Conservation (phyloP, 2,329 filamentous ascomycete species). For the Alternaria incomplexa region DNA sequence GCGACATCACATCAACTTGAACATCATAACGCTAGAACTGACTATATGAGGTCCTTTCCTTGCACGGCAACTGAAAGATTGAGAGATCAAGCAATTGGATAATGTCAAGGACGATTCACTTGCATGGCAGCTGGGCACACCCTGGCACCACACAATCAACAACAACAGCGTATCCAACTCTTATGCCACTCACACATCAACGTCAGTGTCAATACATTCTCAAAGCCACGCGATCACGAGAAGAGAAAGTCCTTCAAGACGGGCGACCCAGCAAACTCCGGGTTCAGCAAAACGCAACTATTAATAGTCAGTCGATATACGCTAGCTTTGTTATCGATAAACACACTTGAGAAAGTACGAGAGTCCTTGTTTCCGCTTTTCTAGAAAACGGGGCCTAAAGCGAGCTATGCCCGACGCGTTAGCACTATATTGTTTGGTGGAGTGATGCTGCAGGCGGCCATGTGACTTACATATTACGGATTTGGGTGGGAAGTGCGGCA, state of each 20-base stretch:
- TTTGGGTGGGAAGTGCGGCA: slow-evolving; percentile 90
- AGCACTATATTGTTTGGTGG: slow-evolving; percentile 24
- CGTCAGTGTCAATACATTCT: not conserved
- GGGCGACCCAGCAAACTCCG: slow-evolving; percentile 90
- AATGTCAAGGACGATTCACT: not conserved
- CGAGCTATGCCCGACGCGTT: slow-evolving; percentile 52
- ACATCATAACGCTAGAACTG: not conserved
- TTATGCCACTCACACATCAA: not conserved
- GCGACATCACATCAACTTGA: not conserved
- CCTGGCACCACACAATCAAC: not conserved
- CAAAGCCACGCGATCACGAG: slow-evolving; percentile 41
- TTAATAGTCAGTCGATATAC: slow-evolving; percentile 31
- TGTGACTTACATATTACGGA: slow-evolving; percentile 76
- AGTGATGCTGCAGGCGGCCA: slow-evolving; percentile 22
- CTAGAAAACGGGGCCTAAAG: slow-evolving; percentile 84
- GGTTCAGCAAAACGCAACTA: slow-evolving; percentile 89
- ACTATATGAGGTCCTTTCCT: not conserved
- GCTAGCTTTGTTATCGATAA: slow-evolving; percentile 27
- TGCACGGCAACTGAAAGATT: not conserved
- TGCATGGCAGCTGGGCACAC: not conserved
- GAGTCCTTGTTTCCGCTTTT: slow-evolving; percentile 79
- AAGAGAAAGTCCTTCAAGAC: slow-evolving; percentile 92
- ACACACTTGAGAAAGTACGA: slow-evolving; percentile 93
- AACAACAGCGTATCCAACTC: not conserved
- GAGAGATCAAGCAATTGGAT: not conserved